Evolutionary conservation across 768 basidiomycete species (phyloP).

Genomic region (Ramaria sp.): DNA sequence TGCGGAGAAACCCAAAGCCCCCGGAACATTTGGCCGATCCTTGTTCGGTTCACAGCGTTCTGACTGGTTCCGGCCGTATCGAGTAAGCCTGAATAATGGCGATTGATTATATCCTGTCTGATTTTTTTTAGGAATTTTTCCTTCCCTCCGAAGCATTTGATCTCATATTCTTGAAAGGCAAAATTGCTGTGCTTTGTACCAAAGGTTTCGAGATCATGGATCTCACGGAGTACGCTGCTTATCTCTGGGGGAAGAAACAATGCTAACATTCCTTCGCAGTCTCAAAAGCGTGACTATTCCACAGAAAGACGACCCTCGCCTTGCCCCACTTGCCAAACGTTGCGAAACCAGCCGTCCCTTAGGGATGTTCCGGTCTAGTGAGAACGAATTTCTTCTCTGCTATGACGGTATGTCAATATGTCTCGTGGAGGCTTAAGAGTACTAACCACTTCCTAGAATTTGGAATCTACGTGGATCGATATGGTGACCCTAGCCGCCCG

Average conservation of each 20-base stretch:
- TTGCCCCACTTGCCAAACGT: slow-evolving; percentile 63
- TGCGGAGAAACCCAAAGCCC: slow-evolving; percentile 62
- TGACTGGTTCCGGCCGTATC: slow-evolving; percentile 92
- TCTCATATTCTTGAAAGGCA: slow-evolving; percentile 85
- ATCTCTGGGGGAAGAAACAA: not conserved
- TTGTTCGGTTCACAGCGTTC: slow-evolving; percentile 72
- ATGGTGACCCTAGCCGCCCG: slow-evolving; percentile 72
- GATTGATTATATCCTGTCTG: not conserved
- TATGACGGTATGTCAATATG: slow-evolving; percentile 58
- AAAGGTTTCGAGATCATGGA: slow-evolving; percentile 99
- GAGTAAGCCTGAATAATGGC: slow-evolving; percentile 27
- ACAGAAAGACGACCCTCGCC: slow-evolving; percentile 56
- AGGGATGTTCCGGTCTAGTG: slow-evolving; percentile 82
- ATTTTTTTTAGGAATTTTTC: slow-evolving; percentile 63
- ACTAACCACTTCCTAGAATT: slow-evolving; percentile 44
- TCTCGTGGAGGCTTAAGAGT: not conserved
- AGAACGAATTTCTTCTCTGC: slow-evolving; percentile 82
- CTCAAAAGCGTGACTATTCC: slow-evolving; percentile 88
- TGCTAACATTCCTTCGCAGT: slow-evolving; percentile 25
- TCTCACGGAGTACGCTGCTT: slow-evolving; percentile 61
- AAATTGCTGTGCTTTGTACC: slow-evolving; percentile 85
- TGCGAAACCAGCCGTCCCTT: slow-evolving; percentile 75
- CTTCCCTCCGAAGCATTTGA: slow-evolving; percentile 85
- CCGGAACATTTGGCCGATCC: slow-evolving; percentile 60
- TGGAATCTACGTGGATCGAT: slow-evolving; percentile 84